Percentiles rank a stretch among this genome's conserved stretches.
Conservation (phyloP, 192 early-diverging fungal genomes). For the Mortierella claussenii region DNA sequence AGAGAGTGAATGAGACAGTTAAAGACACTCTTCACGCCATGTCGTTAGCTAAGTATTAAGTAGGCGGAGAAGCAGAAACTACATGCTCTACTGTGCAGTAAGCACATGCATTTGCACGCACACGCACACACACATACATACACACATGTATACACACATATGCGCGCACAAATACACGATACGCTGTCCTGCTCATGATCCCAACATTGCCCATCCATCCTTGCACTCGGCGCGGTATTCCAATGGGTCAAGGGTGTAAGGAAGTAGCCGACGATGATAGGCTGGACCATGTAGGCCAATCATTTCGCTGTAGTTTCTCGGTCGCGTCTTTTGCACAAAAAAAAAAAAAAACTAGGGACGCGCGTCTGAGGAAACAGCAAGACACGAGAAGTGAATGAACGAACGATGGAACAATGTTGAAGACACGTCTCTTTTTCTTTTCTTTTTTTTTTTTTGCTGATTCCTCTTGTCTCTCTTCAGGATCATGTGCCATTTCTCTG, state of each 20-base stretch:
- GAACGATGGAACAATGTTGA: not conserved
- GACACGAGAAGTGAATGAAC: not conserved
- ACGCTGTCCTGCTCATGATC: too few relatives aligned
- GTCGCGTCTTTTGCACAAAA: constrained; percentile 32
- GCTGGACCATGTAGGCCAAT: constrained; percentile 46
- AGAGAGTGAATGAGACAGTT: too few relatives aligned
- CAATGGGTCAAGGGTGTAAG: not conserved
- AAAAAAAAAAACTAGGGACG: constrained; percentile 5
- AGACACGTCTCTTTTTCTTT: not conserved
- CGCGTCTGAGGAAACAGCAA: not conserved
- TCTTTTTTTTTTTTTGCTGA: too few relatives aligned
- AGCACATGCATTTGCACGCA: too few relatives aligned
- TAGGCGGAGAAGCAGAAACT: too few relatives aligned
- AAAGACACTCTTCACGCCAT: too few relatives aligned
- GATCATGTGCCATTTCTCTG: too few relatives aligned
- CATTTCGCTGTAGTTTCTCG: constrained; percentile 49
- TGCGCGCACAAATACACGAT: too few relatives aligned
- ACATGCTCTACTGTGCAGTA: too few relatives aligned
- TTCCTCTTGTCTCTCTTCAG: not conserved
- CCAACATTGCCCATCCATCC: not conserved
- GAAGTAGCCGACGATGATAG: constrained; percentile 38
- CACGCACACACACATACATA: too few relatives aligned
- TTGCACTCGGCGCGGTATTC: not conserved
- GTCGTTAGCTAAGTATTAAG: too few relatives aligned
- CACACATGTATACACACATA: too few relatives aligned